Percentiles rank a stretch among this genome's conserved stretches.
Conservation (phyloP, 306 rosid species). For the Cucurbita ficifolia region DNA sequence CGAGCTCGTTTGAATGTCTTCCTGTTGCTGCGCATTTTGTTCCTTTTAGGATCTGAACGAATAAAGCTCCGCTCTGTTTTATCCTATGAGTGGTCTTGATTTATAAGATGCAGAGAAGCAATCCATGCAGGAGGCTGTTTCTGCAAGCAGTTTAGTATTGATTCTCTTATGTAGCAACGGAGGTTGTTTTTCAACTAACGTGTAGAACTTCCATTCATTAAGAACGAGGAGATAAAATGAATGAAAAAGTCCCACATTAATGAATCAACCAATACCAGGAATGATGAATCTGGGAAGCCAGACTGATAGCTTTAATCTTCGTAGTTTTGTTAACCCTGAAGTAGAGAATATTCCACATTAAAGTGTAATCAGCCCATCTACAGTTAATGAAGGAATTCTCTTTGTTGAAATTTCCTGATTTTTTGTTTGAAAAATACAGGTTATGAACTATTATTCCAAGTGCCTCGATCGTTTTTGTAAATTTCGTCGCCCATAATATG, state of each 20-base stretch:
- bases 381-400: not conserved
- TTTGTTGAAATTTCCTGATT: not conserved
- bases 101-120: not conserved
- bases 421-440: not conserved
- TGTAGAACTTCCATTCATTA: not conserved
- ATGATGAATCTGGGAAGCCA: not conserved
- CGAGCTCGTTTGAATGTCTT: not conserved
- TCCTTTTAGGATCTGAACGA: conserved; percentile 1
- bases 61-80: not conserved
- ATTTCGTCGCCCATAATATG: not conserved
- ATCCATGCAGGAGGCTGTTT: not conserved
- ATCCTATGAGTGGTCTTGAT: not conserved
- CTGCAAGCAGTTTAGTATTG: not conserved
- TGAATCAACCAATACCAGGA: not conserved
- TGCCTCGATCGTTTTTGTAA: not conserved
- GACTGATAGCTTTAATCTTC: not conserved
- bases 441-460: not conserved
- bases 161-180: not conserved
- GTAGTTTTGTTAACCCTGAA: not conserved
- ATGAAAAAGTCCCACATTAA: not conserved
- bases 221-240: not conserved
- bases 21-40: not conserved
- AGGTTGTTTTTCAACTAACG: not conserved
- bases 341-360: not conserved
- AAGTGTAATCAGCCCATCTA: not conserved